Evolutionary conservation across 441 rosid species (phyloP).

Genomic region (Theobroma grandiflorum): DNA sequence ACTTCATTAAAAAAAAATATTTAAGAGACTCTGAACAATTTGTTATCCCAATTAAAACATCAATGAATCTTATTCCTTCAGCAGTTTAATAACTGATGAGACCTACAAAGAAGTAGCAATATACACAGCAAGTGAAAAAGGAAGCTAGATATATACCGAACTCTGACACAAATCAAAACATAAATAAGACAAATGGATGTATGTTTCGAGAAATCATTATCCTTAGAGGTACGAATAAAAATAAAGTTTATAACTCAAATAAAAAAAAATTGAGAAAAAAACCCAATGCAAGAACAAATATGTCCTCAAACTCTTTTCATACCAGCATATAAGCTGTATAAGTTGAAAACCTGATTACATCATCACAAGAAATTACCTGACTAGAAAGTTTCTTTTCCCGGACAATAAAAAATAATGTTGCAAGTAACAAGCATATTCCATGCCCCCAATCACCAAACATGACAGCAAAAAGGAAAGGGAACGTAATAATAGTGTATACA

Average conservation of each 20-base stretch:
- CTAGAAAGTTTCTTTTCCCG: slow-evolving; percentile 86
- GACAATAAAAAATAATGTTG: slow-evolving; percentile 60
- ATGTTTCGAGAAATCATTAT: slow-evolving; percentile 9
- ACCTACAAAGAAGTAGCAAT: slow-evolving; percentile 11
- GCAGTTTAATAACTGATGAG: slow-evolving; percentile 5
- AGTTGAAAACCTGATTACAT: slow-evolving; percentile 3
- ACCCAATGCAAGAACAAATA: slow-evolving; percentile 10
- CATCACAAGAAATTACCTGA: slow-evolving; percentile 62
- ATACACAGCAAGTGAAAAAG: slow-evolving; percentile 10
- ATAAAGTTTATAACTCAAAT: background rate
- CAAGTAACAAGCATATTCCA: slow-evolving; percentile 92
- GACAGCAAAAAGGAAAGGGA: slow-evolving; percentile 98
- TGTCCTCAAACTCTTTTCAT: slow-evolving; percentile 9
- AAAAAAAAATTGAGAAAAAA: background rate
- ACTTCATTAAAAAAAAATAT: background rate
- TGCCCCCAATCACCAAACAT: slow-evolving; percentile 99
- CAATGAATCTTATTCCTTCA: background rate
- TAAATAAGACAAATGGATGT: background rate
- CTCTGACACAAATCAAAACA: background rate
- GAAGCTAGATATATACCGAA: background rate
- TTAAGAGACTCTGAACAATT: background rate
- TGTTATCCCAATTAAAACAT: background rate
- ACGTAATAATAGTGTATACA: slow-evolving; percentile 82
- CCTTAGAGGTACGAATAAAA: background rate
- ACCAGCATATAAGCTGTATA: slow-evolving; percentile 14